A percentile compares a stretch with the other conserved stretches of the same genome.
Conservation (phyloP, 1,284 basidiomycete genomes). For the Cutaneotrichosporon sp. region DNA sequence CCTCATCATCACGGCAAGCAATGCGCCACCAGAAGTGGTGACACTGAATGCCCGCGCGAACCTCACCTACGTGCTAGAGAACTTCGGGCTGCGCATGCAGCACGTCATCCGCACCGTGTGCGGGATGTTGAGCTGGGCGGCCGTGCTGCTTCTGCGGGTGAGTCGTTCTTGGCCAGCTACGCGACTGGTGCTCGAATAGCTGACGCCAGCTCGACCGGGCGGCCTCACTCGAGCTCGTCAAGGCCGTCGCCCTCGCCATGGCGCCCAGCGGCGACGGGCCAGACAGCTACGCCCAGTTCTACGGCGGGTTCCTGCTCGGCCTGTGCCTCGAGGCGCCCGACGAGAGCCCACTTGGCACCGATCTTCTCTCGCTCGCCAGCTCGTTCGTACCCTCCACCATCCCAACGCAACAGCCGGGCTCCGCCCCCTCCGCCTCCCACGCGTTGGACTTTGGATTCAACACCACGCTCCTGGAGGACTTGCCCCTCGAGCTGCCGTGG, state of each 20-base stretch:
- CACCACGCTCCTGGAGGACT: conserved; percentile 1
- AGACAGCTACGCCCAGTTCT: conserved; percentile 13
- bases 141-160: conserved; percentile 6
- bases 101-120: conserved; percentile 13
- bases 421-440: too few relatives aligned
- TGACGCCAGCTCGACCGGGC: conserved; percentile 12
- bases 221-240: neutral
- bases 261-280: conserved; percentile 8
- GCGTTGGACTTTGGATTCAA: neutral
- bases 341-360: neutral
- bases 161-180: neutral
- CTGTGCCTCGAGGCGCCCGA: conserved; percentile 6
- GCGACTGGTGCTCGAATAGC: neutral
- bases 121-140: conserved; percentile 15
- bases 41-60: neutral
- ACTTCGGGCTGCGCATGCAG: neutral
- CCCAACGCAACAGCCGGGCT: too few relatives aligned
- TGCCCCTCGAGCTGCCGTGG: conserved; percentile 8
- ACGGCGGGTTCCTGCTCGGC: conserved; percentile 12
- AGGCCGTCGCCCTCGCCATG: conserved; percentile 8
- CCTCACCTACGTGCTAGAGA: neutral
- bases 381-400: neutral
- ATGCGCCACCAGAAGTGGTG: neutral
- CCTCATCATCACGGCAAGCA: conserved; percentile 9
- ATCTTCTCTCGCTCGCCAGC: neutral